Evolutionary conservation across 2,329 filamentous ascomycete genomes (phyloP).

Genomic region (Helotiales sp.): DNA sequence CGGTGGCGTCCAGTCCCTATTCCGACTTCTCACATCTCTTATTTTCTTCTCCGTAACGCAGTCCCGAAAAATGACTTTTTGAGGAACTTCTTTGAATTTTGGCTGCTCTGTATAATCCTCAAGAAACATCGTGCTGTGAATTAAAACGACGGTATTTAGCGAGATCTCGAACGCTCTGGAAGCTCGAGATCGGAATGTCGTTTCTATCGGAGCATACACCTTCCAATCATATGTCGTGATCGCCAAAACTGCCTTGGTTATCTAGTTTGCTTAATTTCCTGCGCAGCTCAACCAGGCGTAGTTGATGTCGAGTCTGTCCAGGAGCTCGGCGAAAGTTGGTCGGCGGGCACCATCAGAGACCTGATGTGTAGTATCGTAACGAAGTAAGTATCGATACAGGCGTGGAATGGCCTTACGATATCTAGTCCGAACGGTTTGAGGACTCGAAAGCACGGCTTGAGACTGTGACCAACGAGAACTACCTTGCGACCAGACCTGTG

Average conservation of each 20-base stretch:
- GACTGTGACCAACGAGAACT: background rate
- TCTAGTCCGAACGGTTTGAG: background rate
- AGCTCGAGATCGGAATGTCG: background rate
- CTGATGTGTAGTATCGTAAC: background rate
- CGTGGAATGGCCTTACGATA: background rate
- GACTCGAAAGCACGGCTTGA: background rate
- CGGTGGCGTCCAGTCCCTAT: background rate
- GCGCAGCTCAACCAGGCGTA: background rate
- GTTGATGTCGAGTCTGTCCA: background rate
- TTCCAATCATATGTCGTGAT: background rate
- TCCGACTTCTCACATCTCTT: background rate
- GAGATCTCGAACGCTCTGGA: background rate
- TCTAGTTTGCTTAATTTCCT: background rate
- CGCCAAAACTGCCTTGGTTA: background rate
- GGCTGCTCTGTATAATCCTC: background rate
- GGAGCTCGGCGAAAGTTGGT: background rate
- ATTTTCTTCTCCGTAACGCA: background rate
- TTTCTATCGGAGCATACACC: background rate
- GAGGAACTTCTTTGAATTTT: background rate
- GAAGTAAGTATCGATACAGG: background rate
- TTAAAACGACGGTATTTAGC: background rate
- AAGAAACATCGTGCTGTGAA: background rate
- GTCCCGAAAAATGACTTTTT: background rate
- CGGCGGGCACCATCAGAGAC: background rate
- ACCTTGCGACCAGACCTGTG: background rate